A percentile compares a stretch with the other conserved stretches of the same genome.
Evolutionary conservation across 176 grass and related monocot genomes (phyloP).

Genomic region (maize (Zea mays)): Zm-B73-REFERENCE-NAM-5.0 NC_050102.1:176327501-176328000

Average conservation of each 20-base stretch:
- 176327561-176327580: no score
- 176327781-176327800: not conserved
- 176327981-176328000: not conserved
- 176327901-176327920: not conserved
- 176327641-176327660: not conserved
- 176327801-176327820: no score
- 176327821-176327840: no score
- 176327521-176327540: not conserved
- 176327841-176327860: not conserved
- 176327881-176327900: not conserved
- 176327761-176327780: not conserved
- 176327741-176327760: not conserved
- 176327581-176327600: not conserved
- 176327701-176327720: not conserved
- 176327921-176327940: not conserved
- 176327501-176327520: not conserved
- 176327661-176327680: not conserved
- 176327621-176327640: not conserved
- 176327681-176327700: not conserved
- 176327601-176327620: not conserved
- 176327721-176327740: not conserved
- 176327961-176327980: not conserved
- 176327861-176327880: not conserved
- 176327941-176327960: not conserved
- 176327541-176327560: no score